Evolutionary conservation across 2,329 filamentous ascomycete genomes (phyloP).

Genomic region (Leptographium wingfieldii): DNA sequence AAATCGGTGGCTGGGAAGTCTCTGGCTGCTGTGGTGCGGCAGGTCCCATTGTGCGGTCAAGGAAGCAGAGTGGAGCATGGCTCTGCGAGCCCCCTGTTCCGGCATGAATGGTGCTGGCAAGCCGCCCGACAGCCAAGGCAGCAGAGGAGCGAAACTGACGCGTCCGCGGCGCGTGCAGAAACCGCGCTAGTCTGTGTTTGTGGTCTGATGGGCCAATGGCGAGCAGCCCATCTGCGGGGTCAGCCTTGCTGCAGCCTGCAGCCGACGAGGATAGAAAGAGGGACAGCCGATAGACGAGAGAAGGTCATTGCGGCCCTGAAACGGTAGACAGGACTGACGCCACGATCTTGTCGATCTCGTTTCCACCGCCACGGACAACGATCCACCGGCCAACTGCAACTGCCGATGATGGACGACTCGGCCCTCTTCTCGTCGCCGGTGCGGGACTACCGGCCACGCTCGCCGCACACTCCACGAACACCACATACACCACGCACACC

Average conservation of each 20-base stretch:
- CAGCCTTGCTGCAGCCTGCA: not conserved
- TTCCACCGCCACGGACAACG: not conserved
- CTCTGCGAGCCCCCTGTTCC: not conserved
- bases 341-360: not conserved
- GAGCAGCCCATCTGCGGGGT: not conserved
- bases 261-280: too few relatives aligned
- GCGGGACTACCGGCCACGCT: conserved; percentile 17
- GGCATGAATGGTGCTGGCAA: not conserved
- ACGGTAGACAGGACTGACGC: not conserved
- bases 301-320: not conserved
- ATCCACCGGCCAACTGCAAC: too few relatives aligned
- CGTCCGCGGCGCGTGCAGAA: conserved; percentile 8
- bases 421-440: conserved; percentile 13
- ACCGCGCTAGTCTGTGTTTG: not conserved
- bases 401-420: conserved; percentile 12
- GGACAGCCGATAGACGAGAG: too few relatives aligned
- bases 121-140: not conserved
- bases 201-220: not conserved
- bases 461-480: conserved; percentile 30
- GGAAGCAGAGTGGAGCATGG: not conserved
- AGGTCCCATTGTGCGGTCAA: not conserved
- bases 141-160: conserved; percentile 8
- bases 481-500: conserved; percentile 25
- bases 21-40: not conserved
- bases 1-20: conserved; percentile 4